These are phyloP conservation scores for Arthroderma sp. DNA, from an alignment of 2,329 filamentous ascomycete species.

Conservation along the genomic window DNA sequence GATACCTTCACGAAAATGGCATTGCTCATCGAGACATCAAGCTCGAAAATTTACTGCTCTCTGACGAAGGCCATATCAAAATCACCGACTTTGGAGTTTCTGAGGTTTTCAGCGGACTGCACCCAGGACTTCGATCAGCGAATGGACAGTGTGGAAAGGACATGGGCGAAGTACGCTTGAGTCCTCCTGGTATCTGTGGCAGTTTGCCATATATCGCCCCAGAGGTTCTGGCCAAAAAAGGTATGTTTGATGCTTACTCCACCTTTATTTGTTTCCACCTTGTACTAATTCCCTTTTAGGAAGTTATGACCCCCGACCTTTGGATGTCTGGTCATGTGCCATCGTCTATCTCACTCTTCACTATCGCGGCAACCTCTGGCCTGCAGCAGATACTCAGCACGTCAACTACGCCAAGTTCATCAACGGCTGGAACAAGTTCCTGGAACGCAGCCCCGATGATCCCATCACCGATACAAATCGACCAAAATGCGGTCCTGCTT, in stretches of 20 bases:
- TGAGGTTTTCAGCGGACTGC: slow-evolving; percentile 69
- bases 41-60: slow-evolving; percentile 71
- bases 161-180: slow-evolving; percentile 58
- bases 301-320: slow-evolving; percentile 58
- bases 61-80: slow-evolving; percentile 67
- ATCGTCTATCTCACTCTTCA: slow-evolving; percentile 70
- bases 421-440: slow-evolving; percentile 56
- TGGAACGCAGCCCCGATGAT: slow-evolving; percentile 41
- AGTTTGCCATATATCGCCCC: slow-evolving; percentile 79
- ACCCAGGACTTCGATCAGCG: slow-evolving; percentile 62
- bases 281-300: slow-evolving; percentile 19
- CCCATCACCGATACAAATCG: slow-evolving; percentile 47
- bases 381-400: slow-evolving; percentile 46
- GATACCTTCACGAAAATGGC: slow-evolving; percentile 68
- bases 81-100: slow-evolving; percentile 87
- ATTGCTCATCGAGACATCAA: slow-evolving; percentile 89
- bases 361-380: slow-evolving; percentile 62
- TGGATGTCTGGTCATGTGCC: slow-evolving; percentile 78
- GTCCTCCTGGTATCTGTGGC: slow-evolving; percentile 68
- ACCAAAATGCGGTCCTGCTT: slow-evolving; percentile 52
- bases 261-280: neutral
- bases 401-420: slow-evolving; percentile 53
- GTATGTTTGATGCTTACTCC: slow-evolving; percentile 17
- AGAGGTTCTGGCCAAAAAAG: slow-evolving; percentile 60
- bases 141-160: slow-evolving; percentile 60